These are phyloP conservation scores for Diaporthe caulivora DNA, from an alignment of 2,329 filamentous ascomycete genomes.

Conservation along the genomic window DNA sequence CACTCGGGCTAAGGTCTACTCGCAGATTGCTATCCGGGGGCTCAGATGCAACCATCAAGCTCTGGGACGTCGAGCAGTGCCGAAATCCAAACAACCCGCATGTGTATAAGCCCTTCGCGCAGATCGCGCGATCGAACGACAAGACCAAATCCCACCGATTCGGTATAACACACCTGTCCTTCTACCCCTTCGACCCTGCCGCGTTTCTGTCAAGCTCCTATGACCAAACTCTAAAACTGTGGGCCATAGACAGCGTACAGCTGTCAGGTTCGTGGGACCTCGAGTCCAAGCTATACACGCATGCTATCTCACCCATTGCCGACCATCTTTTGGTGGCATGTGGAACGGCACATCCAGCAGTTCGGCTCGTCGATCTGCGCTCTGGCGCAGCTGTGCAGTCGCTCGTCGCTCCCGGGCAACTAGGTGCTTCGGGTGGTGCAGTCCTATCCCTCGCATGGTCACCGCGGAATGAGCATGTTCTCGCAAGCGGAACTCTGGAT, in stretches of 20 bases:
- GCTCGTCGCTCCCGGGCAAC: constrained; percentile 71
- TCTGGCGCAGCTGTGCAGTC: constrained; percentile 82
- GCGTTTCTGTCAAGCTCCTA: constrained; percentile 84
- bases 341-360: constrained; percentile 86
- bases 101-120: constrained; percentile 67
- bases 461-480: constrained; percentile 80
- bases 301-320: constrained; percentile 81
- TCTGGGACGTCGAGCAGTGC: constrained; percentile 86
- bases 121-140: constrained; percentile 58
- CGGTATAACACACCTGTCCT: constrained; percentile 81
- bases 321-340: constrained; percentile 85
- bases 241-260: constrained; percentile 73
- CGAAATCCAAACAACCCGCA: constrained; percentile 57
- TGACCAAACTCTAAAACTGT: constrained; percentile 82
- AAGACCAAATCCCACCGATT: constrained; percentile 66
- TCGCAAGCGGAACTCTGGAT: constrained; percentile 88
- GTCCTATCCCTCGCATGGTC: constrained; percentile 84
- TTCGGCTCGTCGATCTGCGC: constrained; percentile 87
- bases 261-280: constrained; percentile 77
- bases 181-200: constrained; percentile 82
- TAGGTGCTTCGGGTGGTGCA: constrained; percentile 61
- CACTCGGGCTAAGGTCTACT: constrained; percentile 38
- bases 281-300: constrained; percentile 78
- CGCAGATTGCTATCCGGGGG: constrained; percentile 84
- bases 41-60: constrained; percentile 83